These are phyloP conservation scores for Fragilaria radians DNA, from an alignment of 108 stramenopile species.

Conservation along the genomic window DNA sequence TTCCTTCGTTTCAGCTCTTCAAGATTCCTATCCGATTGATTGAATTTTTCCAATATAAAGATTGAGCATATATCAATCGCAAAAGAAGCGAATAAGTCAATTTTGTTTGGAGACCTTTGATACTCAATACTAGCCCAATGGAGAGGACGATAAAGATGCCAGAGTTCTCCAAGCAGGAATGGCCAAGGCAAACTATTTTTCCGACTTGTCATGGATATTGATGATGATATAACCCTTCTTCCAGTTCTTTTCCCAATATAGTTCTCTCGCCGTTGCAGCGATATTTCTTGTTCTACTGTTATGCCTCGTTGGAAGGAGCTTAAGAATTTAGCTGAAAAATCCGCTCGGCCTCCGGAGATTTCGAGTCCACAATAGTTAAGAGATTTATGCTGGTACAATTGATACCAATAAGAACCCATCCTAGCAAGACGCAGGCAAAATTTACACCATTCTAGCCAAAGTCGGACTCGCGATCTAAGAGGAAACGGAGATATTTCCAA, in stretches of 20 bases:
- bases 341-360: constrained; percentile 18
- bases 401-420: constrained; percentile 31
- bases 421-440: constrained; percentile 26
- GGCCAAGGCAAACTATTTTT: background rate
- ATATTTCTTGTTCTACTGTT: constrained; percentile 7
- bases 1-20: constrained; percentile 31
- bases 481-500: constrained; percentile 9
- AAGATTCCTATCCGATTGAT: background rate
- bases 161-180: constrained; percentile 21
- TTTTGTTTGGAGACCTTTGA: background rate
- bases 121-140: constrained; percentile 24
- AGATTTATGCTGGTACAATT: background rate
- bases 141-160: constrained; percentile 32
- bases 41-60: constrained; percentile 8
- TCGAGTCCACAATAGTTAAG: constrained; percentile 12
- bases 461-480: constrained; percentile 9
- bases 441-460: constrained; percentile 30
- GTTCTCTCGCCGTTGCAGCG: constrained; percentile 7
- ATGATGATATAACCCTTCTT: background rate
- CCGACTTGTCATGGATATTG: background rate
- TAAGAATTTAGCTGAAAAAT: background rate
- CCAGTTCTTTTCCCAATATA: constrained; percentile 41
- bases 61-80: constrained; percentile 31
- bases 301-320: constrained; percentile 3
- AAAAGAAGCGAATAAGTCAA: constrained; percentile 18